Evolutionary conservation across 495 filamentous ascomycete genomes (phyloP).

Genomic region (Neurospora tetrasperma): DNA sequence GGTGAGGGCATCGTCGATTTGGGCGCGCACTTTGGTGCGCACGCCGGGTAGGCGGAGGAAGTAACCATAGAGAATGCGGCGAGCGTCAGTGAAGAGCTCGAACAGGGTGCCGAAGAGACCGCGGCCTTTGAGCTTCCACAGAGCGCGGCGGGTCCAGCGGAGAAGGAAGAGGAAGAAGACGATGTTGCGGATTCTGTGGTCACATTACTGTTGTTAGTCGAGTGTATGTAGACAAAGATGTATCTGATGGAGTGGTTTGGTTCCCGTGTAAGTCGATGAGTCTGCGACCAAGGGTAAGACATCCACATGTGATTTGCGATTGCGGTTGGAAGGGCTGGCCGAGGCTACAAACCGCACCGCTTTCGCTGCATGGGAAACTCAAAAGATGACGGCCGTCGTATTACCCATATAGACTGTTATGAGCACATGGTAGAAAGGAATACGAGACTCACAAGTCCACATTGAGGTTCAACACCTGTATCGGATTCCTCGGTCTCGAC

Average conservation of each 20-base stretch:
- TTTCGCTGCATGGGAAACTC: background rate
- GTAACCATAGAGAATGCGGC: conserved; percentile 66
- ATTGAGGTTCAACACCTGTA: conserved; percentile 64
- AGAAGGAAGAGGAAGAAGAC: conserved; percentile 85
- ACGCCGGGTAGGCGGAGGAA: conserved; percentile 83
- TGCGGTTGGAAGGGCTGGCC: background rate
- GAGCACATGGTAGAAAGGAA: background rate
- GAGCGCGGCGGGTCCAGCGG: conserved; percentile 70
- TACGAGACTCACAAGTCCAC: conserved; percentile 47
- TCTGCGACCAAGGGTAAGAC: background rate
- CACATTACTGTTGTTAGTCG: conserved; percentile 7
- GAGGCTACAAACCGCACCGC: background rate
- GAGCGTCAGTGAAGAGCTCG: conserved; percentile 58
- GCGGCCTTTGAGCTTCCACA: conserved; percentile 78
- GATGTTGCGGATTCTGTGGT: conserved; percentile 65
- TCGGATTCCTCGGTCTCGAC: conserved; percentile 42
- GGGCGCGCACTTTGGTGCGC: conserved; percentile 66
- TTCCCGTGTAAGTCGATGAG: background rate
- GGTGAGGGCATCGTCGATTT: conserved; percentile 61
- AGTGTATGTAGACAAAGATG: background rate
- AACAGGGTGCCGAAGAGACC: conserved; percentile 70
- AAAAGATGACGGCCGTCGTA: background rate
- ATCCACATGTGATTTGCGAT: background rate
- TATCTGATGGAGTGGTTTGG: background rate
- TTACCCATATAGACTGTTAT: background rate